phyloP scores from a whole-genome alignment of 1,284 basidiomycete species.

The Sporisorium graminicola region DNA sequence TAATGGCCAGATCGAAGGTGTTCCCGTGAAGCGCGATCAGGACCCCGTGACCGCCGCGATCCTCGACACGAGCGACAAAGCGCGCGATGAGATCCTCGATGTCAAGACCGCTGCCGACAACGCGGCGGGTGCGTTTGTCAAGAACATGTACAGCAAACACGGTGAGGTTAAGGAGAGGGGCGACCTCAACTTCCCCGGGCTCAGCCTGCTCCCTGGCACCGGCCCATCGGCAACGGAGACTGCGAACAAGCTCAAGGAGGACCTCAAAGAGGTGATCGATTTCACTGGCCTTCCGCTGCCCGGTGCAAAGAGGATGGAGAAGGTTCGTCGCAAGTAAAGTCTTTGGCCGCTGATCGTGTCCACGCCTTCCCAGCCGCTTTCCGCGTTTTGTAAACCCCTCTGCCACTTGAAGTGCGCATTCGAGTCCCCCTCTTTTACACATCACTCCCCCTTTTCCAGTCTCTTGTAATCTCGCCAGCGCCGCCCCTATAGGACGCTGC shows the following conservation, averaged over 20 bases:
- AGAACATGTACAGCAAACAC: conserved; percentile 46
- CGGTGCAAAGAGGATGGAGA: conserved; percentile 38
- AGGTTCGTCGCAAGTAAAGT: conserved; percentile 24
- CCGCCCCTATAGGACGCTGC: no score
- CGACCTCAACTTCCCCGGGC: conserved; percentile 21
- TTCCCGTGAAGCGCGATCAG: conserved; percentile 31
- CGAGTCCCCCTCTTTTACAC: background rate
- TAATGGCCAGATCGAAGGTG: conserved; percentile 12
- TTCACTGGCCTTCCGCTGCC: conserved; percentile 35
- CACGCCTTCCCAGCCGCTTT: no score
- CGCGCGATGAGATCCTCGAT: conserved; percentile 21
- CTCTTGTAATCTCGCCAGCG: background rate
- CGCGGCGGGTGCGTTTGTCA: conserved; percentile 34
- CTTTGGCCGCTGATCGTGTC: no score
- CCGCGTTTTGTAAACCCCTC: background rate
- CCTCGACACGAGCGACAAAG: conserved; percentile 33
- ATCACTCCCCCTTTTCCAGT: no score
- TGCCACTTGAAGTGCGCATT: background rate
- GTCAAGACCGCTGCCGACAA: conserved; percentile 29
- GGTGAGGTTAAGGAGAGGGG: conserved; percentile 23
- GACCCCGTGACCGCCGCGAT: conserved; percentile 15
- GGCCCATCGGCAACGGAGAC: conserved; percentile 33
- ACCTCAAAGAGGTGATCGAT: conserved; percentile 25
- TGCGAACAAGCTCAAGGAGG: conserved; percentile 22
- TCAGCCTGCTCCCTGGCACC: conserved; percentile 30